Evolutionary conservation across 306 rosid genomes (phyloP).

Genomic region (Parietaria judaica): DNA sequence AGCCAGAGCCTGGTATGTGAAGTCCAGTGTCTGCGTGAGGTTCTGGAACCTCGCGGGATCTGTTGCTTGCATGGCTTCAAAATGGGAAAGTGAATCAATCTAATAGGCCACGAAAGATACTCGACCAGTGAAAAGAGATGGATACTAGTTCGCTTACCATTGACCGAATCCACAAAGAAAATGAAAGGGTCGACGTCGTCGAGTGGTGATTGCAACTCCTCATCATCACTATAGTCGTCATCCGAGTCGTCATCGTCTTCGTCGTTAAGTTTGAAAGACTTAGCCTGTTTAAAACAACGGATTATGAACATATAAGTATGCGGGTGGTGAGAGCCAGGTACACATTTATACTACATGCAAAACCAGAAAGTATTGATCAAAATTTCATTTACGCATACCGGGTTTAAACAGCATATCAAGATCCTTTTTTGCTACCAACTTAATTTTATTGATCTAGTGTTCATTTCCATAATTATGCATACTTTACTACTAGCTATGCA

Average conservation of each 20-base stretch:
- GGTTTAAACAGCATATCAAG: too few species aligned
- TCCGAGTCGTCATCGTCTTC: conserved; percentile 66
- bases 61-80: conserved; percentile 45
- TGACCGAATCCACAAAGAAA: conserved; percentile 75
- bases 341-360: too few species aligned
- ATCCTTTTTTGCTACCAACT: too few species aligned
- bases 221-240: conserved; percentile 88
- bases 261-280: conserved; percentile 64
- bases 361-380: too few species aligned
- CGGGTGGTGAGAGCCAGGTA: too few species aligned
- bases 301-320: too few species aligned
- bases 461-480: too few species aligned
- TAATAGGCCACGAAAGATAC: not conserved
- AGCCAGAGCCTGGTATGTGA: conserved; percentile 85
- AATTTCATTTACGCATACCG: too few species aligned
- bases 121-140: not conserved
- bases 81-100: not conserved
- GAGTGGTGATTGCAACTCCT: conserved; percentile 94
- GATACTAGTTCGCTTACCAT: conserved; percentile 40
- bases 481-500: too few species aligned
- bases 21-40: conserved; percentile 76
- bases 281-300: conserved; percentile 36
- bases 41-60: conserved; percentile 74
- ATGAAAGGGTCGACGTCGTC: conserved; percentile 97
- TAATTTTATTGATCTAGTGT: too few species aligned